Conservation (phyloP, 768 basidiomycete genomes). For the Mycena belliarum region DNA sequence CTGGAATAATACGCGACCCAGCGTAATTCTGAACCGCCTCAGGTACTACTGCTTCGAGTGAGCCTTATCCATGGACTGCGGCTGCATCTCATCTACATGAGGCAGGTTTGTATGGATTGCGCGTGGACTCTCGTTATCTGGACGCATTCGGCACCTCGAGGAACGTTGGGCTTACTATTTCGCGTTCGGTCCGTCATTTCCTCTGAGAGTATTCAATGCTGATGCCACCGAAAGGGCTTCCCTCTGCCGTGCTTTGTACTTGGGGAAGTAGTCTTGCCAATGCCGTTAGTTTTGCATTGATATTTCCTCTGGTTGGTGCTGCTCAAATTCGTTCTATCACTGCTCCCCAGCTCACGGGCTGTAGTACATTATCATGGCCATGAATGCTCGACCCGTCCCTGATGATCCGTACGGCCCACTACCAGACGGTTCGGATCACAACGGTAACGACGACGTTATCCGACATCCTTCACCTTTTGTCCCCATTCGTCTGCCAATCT, state of each 20-base stretch:
- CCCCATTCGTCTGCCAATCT: slow-evolving; percentile 80
- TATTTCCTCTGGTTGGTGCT: slow-evolving; percentile 70
- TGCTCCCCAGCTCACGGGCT: background rate
- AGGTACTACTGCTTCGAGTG: slow-evolving; percentile 94
- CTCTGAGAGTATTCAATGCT: background rate
- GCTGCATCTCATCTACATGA: slow-evolving; percentile 15
- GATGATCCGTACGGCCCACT: slow-evolving; percentile 72
- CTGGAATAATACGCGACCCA: background rate
- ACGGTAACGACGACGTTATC: slow-evolving; percentile 40
- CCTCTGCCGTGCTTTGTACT: slow-evolving; percentile 70
- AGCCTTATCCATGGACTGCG: slow-evolving; percentile 22
- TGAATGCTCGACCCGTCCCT: slow-evolving; percentile 74
- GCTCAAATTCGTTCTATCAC: background rate
- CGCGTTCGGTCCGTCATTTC: slow-evolving; percentile 59
- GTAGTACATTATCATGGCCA: slow-evolving; percentile 85
- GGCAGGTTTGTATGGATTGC: slow-evolving; percentile 78
- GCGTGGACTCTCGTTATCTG: slow-evolving; percentile 66
- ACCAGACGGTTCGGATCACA: slow-evolving; percentile 21
- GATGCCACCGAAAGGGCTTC: slow-evolving; percentile 54
- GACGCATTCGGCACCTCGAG: slow-evolving; percentile 73
- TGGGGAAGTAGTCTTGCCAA: slow-evolving; percentile 77
- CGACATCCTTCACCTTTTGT: slow-evolving; percentile 75
- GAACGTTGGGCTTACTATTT: slow-evolving; percentile 90
- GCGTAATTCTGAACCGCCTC: background rate
- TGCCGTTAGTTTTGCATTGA: slow-evolving; percentile 78